phyloP scores from a whole-genome alignment of 225 moss, liverwort and hornwort genomes.

The Pleurozium schreberi region DNA sequence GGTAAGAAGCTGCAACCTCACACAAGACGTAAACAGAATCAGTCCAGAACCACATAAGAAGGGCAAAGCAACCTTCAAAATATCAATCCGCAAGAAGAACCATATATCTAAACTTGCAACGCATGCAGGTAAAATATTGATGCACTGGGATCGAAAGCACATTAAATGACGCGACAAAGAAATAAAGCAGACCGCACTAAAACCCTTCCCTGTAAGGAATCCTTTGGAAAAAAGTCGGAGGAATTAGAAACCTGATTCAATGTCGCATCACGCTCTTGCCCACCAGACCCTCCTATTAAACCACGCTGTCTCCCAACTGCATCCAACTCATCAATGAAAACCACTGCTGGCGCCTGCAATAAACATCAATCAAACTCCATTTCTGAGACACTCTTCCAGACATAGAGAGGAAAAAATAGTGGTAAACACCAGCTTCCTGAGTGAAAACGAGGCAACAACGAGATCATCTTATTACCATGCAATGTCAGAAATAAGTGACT shows the following conservation, averaged over 20 bases:
- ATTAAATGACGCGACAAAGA: neutral
- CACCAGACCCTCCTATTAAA: conserved; percentile 97
- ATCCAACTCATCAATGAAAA: conserved; percentile 98
- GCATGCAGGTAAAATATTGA: neutral
- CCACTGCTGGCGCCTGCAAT: conserved; percentile 91
- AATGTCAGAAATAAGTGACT: neutral
- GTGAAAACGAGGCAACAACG: neutral
- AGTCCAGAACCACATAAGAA: neutral
- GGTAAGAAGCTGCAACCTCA: conserved; percentile 77
- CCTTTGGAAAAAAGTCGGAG: neutral
- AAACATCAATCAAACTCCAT: neutral
- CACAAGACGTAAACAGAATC: neutral
- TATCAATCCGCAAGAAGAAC: neutral
- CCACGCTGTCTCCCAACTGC: conserved; percentile 98
- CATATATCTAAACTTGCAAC: neutral
- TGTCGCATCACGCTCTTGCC: conserved; percentile 97
- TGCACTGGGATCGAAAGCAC: neutral
- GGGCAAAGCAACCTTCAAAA: neutral
- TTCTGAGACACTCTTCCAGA: neutral
- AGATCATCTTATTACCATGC: neutral
- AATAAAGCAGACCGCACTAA: neutral
- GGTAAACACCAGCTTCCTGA: neutral
- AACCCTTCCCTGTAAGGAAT: neutral
- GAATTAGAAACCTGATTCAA: conserved; percentile 67
- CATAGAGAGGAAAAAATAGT: neutral